Evolutionary conservation across 306 rosid genomes (phyloP).

Genomic region (Abrus precatorius): DNA sequence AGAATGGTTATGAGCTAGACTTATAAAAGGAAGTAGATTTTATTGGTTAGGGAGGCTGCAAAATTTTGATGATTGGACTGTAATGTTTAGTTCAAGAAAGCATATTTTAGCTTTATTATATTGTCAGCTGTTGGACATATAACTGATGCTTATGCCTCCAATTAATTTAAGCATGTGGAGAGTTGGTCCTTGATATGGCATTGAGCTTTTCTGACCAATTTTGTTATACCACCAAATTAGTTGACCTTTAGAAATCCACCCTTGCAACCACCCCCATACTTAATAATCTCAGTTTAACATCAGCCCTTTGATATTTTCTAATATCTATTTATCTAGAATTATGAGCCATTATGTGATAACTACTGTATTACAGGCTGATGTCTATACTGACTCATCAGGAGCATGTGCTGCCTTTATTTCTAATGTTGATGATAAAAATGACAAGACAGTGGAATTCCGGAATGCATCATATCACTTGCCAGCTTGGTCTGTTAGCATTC

Average conservation of each 20-base stretch:
- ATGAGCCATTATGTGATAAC: slow-evolving; percentile 34
- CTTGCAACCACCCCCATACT: slow-evolving; percentile 25
- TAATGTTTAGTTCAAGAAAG: not conserved
- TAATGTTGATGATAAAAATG: slow-evolving; percentile 80
- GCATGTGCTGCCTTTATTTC: slow-evolving; percentile 88
- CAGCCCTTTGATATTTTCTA: no score
- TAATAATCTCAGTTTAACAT: not conserved
- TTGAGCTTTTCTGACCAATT: not conserved
- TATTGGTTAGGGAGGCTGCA: not conserved
- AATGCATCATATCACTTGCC: slow-evolving; percentile 86
- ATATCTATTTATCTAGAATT: slow-evolving; percentile 5
- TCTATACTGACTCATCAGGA: slow-evolving; percentile 82
- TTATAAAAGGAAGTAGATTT: not conserved
- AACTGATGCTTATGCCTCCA: not conserved
- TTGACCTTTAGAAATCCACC: not conserved
- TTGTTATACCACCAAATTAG: not conserved
- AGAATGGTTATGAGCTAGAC: not conserved
- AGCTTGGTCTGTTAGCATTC: slow-evolving; percentile 99
- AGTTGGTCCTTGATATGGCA: slow-evolving; percentile 6
- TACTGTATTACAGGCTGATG: slow-evolving; percentile 75
- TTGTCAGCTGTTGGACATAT: not conserved
- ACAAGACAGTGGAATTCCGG: slow-evolving; percentile 73
- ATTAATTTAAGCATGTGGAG: not conserved
- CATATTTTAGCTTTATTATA: slow-evolving; percentile 5
- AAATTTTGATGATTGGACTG: slow-evolving; percentile 13